Base-by-base conservation (phyloP, 2,329 filamentous ascomycete genomes). In the Paraphoma chrysanthemicola region DNA sequence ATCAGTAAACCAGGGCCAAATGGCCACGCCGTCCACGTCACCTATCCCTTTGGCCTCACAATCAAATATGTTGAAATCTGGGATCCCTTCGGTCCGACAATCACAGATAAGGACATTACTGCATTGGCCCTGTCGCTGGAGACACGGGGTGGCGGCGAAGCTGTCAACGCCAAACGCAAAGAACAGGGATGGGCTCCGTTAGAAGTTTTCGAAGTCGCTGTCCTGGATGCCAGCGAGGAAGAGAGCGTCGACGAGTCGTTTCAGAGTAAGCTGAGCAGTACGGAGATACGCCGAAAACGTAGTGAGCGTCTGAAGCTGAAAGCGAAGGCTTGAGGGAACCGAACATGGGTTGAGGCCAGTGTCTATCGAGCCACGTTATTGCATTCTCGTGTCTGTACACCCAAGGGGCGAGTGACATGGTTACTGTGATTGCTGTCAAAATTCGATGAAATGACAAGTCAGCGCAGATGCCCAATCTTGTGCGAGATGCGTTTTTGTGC, bases 81-180 rank as follows among this genome's bases (percentile, higher is more conserved):
- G 67, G 93, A 99, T 73, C 85, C 90, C 0, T 98, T 90, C 76
- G 95, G 95, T 0, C 95, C 95, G 3, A 97, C 95, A 0, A 91
- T 96, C 59, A 92, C 91, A 0, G 88, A 94, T 54, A 85, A 91
- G 73, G 81, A 84, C 30, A 90, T 98, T 60, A 88, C 90, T 44
- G 91, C 89, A 0, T 82, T 99, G 53, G 89, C 97, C 3, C 88
- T 98, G 6, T 97, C 93, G 6, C 89, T 86, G 11, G 95, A 99
- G 80, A 98, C 95, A 14, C 85, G 91, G 50, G 84, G 88, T 1
- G 95, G 95, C 33, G 95, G 93, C 5, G 82, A 86, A 56, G 91
- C 91, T 0, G 92, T 99, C 64, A 99, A 99, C 72, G 84, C 90
- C n/a, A 91, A 89, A 74, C 86, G 95, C 44, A 79, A 71, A 29